Percentiles rank a stretch among this genome's conserved stretches.
Evolutionary conservation across 345 rosid genomes (phyloP).

Genomic region (Camelina neglecta): DNA sequence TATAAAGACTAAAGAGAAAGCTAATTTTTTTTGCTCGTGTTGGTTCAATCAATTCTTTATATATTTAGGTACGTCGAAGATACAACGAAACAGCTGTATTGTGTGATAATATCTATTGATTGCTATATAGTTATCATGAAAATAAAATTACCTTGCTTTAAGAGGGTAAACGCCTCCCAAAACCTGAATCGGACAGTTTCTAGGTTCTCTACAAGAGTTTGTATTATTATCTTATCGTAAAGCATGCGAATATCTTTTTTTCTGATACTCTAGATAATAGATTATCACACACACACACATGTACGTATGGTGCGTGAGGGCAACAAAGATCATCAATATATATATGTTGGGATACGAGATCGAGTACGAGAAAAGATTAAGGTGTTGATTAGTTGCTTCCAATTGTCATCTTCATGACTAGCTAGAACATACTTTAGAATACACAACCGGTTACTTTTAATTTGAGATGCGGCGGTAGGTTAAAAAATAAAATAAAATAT

Average conservation of each 20-base stretch:
- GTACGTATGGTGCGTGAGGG: background rate
- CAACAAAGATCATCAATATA: background rate
- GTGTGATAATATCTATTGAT: too few species aligned
- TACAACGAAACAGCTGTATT: too few species aligned
- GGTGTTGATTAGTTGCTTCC: constrained; percentile 13
- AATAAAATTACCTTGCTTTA: too few species aligned
- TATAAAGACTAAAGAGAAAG: too few species aligned
- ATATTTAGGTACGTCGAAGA: too few species aligned
- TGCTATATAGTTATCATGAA: too few species aligned
- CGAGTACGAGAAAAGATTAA: constrained; percentile 24
- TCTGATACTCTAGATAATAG: background rate
- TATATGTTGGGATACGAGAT: constrained; percentile 22
- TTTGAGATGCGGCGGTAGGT: constrained; percentile 12
- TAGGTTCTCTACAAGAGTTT: background rate
- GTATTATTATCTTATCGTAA: background rate
- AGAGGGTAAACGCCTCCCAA: background rate
- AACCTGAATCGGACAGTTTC: background rate
- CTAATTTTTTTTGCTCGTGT: too few species aligned
- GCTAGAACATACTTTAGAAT: background rate
- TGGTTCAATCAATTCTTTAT: too few species aligned
- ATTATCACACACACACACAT: background rate
- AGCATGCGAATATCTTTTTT: background rate
- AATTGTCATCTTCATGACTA: constrained; percentile 6
- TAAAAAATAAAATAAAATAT: background rate
- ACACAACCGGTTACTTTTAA: background rate